Conservation (phyloP, 192 early-diverging fungal genomes). For the Anaeromyces robustus region DNA sequence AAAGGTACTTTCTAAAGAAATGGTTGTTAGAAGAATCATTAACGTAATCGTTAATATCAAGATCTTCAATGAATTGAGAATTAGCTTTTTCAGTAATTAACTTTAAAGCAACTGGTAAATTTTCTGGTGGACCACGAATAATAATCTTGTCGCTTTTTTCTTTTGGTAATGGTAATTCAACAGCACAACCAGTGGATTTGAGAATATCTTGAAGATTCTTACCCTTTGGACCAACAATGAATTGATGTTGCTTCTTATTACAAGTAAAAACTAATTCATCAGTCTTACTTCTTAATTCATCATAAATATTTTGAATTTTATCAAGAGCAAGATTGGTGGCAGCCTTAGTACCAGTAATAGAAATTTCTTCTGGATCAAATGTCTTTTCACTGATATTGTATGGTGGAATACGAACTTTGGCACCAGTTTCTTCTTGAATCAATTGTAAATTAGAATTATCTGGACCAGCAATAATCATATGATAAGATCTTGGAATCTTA, state of each 20-base stretch:
- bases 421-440: slow-evolving; percentile 40
- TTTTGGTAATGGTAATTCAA: slow-evolving; percentile 57
- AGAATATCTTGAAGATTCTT: slow-evolving; percentile 65
- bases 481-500: slow-evolving; percentile 54
- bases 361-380: slow-evolving; percentile 34
- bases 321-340: slow-evolving; percentile 49
- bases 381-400: slow-evolving; percentile 16
- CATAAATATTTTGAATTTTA: slow-evolving; percentile 34
- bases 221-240: slow-evolving; percentile 71
- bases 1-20: neutral
- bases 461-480: slow-evolving; percentile 72
- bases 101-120: slow-evolving; percentile 53
- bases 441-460: slow-evolving; percentile 40
- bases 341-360: slow-evolving; percentile 64
- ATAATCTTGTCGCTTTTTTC: slow-evolving; percentile 57
- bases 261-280: slow-evolving; percentile 49
- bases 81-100: slow-evolving; percentile 60
- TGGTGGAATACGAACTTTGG: slow-evolving; percentile 67
- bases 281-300: slow-evolving; percentile 45
- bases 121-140: slow-evolving; percentile 60
- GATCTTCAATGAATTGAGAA: neutral
- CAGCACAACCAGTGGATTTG: slow-evolving; percentile 70
- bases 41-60: neutral
- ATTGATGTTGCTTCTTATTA: slow-evolving; percentile 85
- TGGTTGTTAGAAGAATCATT: neutral